Evolutionary conservation across 306 rosid genomes (phyloP).

Genomic region (Prinsepia uniflora): DNA sequence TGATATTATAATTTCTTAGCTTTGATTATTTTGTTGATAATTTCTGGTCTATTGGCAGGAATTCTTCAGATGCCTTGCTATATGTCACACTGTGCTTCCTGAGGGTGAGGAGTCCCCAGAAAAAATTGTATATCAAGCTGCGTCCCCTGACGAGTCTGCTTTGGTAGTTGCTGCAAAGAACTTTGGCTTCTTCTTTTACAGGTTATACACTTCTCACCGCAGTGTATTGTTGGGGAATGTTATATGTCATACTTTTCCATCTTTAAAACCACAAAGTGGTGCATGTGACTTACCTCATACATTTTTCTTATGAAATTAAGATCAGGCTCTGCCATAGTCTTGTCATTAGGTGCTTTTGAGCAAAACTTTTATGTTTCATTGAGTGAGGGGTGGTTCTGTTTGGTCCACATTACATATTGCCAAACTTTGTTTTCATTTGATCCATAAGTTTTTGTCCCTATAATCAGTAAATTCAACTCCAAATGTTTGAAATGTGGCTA

Average conservation of each 20-base stretch:
- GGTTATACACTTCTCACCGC: constrained; percentile 46
- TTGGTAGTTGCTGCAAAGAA: constrained; percentile 76
- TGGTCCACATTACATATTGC: background rate
- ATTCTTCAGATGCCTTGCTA: constrained; percentile 75
- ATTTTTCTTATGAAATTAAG: background rate
- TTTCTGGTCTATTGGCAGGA: constrained; percentile 30
- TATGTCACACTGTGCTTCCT: constrained; percentile 90
- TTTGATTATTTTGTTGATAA: background rate
- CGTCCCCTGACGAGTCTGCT: constrained; percentile 91
- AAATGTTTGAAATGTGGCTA: background rate
- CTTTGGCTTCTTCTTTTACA: constrained; percentile 97
- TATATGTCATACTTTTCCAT: constrained; percentile 3
- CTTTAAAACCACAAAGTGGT: background rate
- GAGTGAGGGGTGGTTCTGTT: constrained; percentile 8
- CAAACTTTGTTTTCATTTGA: background rate
- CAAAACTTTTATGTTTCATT: background rate
- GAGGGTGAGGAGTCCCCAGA: constrained; percentile 90
- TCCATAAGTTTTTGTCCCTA: background rate
- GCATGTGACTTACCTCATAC: background rate
- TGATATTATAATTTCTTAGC: constrained; percentile 1
- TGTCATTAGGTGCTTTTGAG: background rate
- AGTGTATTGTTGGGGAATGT: background rate
- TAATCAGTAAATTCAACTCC: constrained; percentile 1
- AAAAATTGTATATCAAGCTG: constrained; percentile 83
- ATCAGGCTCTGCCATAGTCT: background rate